Evolutionary conservation across 1,139 yeast species (phyloP).

Genomic region (Saccharomyces hybrid): DNA sequence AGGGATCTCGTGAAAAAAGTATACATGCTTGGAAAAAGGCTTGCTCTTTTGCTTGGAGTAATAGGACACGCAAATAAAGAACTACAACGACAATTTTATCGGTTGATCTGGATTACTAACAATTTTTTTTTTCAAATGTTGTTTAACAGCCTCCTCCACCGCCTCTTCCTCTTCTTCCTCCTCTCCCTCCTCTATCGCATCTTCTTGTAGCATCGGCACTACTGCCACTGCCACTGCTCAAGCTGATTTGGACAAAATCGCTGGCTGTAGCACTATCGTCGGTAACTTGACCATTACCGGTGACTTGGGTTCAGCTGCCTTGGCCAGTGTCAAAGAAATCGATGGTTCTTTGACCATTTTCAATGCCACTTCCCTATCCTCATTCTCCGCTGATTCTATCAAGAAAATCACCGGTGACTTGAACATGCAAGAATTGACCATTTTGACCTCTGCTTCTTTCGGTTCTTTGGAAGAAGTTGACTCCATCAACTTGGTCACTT

Average conservation of each 20-base stretch:
- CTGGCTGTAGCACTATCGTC: slow-evolving; percentile 70
- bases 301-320: slow-evolving; percentile 47
- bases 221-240: slow-evolving; percentile 69
- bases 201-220: slow-evolving; percentile 39
- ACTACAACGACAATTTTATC: not conserved
- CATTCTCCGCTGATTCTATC: slow-evolving; percentile 71
- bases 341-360: slow-evolving; percentile 64
- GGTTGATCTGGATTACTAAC: not conserved
- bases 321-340: slow-evolving; percentile 56
- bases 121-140: not conserved
- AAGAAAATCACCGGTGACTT: slow-evolving; percentile 67
- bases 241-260: slow-evolving; percentile 63
- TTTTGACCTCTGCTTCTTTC: slow-evolving; percentile 60
- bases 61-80: not conserved
- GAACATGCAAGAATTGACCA: slow-evolving; percentile 54
- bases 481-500: slow-evolving; percentile 66
- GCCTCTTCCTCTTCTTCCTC: no score
- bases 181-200: slow-evolving; percentile 22
- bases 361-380: slow-evolving; percentile 55
- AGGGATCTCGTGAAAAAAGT: no score
- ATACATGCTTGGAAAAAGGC: no score
- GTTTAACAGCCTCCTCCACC: no score
- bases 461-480: slow-evolving; percentile 81
- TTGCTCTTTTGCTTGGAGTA: no score
- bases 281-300: slow-evolving; percentile 76